Evolutionary conservation across 192 early-diverging fungal species (phyloP), one percentile per base, ranked within the genome.

Genomic region (Coemansia furcata): DNA sequence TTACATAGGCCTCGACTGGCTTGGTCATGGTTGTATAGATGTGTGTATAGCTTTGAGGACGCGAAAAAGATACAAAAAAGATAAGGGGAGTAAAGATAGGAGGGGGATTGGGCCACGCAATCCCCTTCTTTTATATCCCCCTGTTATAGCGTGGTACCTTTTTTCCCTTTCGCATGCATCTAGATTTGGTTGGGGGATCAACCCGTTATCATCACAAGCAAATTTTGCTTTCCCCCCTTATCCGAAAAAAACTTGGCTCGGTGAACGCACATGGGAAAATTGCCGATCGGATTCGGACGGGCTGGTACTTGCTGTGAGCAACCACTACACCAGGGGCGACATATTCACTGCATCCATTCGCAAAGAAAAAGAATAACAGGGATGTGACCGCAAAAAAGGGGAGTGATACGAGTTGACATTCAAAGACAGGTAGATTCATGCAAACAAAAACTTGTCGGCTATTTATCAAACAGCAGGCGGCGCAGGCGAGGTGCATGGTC

Each of bases 1-100:
- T 70, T 78, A 78, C 76, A 52, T 74, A 79, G 15, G 68, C 60
- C 60, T 80, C 78, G 65, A 80, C 78, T 12, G 78, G 60, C 40
- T 58, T 66, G 73, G 73, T 49, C 78, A 80, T 80, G 50, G 32
- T 66, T 63, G 36, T 33, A 26, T 30, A 26, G 46, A 5, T 39
- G 38, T 50, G 5, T 62, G 43, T 54, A 30, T 38, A 39, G 36
- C 30, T 14, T 39, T 10, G 23, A 30, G 5, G 23, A n/a, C 17
- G 17, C 21, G 7, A 36, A 37, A 36, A 6, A 19, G 5, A 42
- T 10, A 58, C 1, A 39, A 17, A 32, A 35, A n/a, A 42, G 52
- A 17, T 37, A 47, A 55, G 52, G 52, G 32, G 52, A 4, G 32
- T 6, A 33, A 29, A 33, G 12, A 29, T 14, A 17, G 30, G 30